Conservation (phyloP, 2,329 filamentous ascomycete species). For the Spiromastix sp. region DNA sequence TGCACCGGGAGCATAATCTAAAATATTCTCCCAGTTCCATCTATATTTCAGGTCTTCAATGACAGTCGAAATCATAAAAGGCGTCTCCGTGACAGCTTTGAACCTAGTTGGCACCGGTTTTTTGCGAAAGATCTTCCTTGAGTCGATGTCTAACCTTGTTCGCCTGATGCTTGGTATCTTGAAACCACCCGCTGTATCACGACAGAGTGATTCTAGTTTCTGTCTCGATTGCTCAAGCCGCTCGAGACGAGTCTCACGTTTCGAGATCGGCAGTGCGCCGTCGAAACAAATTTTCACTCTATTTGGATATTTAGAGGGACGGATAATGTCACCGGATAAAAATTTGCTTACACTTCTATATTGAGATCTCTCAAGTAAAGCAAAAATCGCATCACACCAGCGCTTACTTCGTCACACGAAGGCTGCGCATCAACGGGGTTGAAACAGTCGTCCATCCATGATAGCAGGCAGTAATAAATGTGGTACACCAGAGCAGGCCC, state of each 20-base stretch:
- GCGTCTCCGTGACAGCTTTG: constrained; percentile 40
- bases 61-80: constrained; percentile 68
- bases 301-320: constrained; percentile 6
- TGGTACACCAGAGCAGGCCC: constrained; percentile 71
- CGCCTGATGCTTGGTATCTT: constrained; percentile 5
- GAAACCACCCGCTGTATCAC: constrained; percentile 22
- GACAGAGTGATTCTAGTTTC: constrained; percentile 44
- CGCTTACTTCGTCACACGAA: constrained; percentile 53
- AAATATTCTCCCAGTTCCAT: constrained; percentile 22
- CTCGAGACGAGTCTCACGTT: constrained; percentile 50
- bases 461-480: constrained; percentile 50
- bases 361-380: constrained; percentile 44
- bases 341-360: constrained; percentile 53
- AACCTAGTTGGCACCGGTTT: constrained; percentile 17
- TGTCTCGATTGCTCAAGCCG: constrained; percentile 50
- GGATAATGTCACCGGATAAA: background rate
- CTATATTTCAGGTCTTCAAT: constrained; percentile 56
- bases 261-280: constrained; percentile 61
- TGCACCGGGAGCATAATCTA: constrained; percentile 10
- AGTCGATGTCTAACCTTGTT: constrained; percentile 8
- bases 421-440: constrained; percentile 45
- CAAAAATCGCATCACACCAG: constrained; percentile 52
- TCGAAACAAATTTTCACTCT: constrained; percentile 75
- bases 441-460: constrained; percentile 23
- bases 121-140: constrained; percentile 18